Percentiles rank a stretch among this genome's conserved stretches.
phyloP scores from a whole-genome alignment of 306 rosid genomes.

The Erythrophleum fordii region DNA sequence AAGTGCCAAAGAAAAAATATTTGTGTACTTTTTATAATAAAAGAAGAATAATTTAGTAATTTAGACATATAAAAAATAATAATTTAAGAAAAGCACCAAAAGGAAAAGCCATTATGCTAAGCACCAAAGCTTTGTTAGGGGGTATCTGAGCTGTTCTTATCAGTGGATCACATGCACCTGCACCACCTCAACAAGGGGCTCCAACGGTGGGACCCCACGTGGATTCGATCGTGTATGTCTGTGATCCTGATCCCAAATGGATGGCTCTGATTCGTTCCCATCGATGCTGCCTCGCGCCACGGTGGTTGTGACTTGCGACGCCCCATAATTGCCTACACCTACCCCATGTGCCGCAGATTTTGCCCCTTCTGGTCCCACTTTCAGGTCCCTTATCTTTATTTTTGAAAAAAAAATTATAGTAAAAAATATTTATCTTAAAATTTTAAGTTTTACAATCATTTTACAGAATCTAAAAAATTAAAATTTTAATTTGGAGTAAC shows the following conservation, averaged over 20 bases:
- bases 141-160: conserved; percentile 36
- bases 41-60: too few relatives aligned
- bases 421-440: too few relatives aligned
- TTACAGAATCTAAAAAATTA: too few relatives aligned
- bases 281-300: too few relatives aligned
- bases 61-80: too few relatives aligned
- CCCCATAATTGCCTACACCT: conserved; percentile 35
- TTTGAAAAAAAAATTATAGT: too few relatives aligned
- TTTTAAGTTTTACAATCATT: too few relatives aligned
- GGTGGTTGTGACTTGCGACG: neutral
- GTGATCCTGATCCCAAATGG: neutral
- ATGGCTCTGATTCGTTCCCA: conserved; percentile 33
- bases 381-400: neutral
- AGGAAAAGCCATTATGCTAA: neutral
- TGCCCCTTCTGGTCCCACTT: conserved; percentile 21
- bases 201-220: conserved; percentile 12
- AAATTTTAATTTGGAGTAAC: too few relatives aligned
- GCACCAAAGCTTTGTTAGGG: conserved; percentile 15
- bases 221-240: neutral
- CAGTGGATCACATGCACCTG: conserved; percentile 44
- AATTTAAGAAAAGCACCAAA: neutral
- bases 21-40: too few relatives aligned
- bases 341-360: conserved; percentile 49
- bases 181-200: too few relatives aligned
- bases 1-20: too few relatives aligned